These are phyloP conservation scores for Leptodontidium sp. DNA, from an alignment of 2,329 filamentous ascomycete species.

Conservation along the genomic window DNA sequence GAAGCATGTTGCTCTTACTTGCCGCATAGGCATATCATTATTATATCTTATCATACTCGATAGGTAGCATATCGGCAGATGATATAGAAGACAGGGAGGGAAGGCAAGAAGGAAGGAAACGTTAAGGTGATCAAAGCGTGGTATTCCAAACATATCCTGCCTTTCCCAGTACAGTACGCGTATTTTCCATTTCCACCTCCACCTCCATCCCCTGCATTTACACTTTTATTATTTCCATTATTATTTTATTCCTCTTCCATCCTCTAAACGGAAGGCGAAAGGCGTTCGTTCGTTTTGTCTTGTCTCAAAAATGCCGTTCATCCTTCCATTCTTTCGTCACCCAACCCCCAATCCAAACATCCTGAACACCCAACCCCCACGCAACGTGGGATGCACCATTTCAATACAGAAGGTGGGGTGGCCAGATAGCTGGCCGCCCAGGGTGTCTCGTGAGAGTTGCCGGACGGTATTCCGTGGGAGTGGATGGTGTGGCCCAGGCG, in stretches of 20 bases:
- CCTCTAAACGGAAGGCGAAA: neutral
- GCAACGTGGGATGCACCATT: slow-evolving; percentile 6
- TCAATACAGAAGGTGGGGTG: slow-evolving; percentile 13
- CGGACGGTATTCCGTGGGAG: neutral
- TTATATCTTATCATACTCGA: neutral
- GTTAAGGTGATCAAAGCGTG: slow-evolving; percentile 1
- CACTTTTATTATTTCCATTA: neutral
- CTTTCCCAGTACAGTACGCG: too few species aligned
- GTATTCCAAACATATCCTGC: too few species aligned
- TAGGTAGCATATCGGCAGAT: slow-evolving; percentile 6
- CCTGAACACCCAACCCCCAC: neutral
- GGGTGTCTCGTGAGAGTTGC: neutral
- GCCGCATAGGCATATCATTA: slow-evolving; percentile 2
- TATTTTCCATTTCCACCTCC: too few species aligned
- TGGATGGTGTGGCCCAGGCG: neutral
- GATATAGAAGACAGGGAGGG: neutral
- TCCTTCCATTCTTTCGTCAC: neutral
- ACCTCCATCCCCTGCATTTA: neutral
- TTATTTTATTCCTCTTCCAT: neutral
- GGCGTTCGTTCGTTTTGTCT: slow-evolving; percentile 12
- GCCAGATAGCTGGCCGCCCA: slow-evolving; percentile 6
- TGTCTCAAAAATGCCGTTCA: neutral
- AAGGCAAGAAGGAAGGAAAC: too few species aligned
- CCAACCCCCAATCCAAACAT: slow-evolving; percentile 1
- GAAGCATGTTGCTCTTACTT: neutral